phyloP scores from a whole-genome alignment of 306 rosid genomes.

The Acmispon strigosus region DNA sequence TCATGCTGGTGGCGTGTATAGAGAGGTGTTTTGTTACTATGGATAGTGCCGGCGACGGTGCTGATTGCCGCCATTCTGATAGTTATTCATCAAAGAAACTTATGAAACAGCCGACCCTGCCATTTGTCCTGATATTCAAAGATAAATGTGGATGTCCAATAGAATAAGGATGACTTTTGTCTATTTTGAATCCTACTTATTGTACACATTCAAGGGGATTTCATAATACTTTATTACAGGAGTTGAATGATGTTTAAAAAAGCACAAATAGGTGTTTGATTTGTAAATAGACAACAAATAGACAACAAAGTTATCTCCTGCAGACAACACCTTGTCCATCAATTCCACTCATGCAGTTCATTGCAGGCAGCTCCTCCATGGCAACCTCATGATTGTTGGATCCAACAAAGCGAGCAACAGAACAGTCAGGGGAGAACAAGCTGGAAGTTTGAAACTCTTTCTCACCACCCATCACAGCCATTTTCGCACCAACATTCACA shows the following conservation, averaged over 20 bases:
- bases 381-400: not conserved
- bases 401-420: conserved; percentile 30
- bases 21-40: too few species aligned
- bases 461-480: conserved; percentile 56
- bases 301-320: too few species aligned
- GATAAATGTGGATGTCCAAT: not conserved
- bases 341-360: conserved; percentile 36
- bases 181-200: not conserved
- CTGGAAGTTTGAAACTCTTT: conserved; percentile 36
- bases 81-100: not conserved
- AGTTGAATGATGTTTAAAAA: too few species aligned
- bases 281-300: too few species aligned
- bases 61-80: not conserved
- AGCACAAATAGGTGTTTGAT: too few species aligned
- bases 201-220: not conserved
- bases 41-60: not conserved
- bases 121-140: not conserved
- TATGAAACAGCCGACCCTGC: not conserved
- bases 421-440: conserved; percentile 47
- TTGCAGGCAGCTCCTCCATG: conserved; percentile 21
- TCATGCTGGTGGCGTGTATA: too few species aligned
- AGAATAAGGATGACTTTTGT: not conserved
- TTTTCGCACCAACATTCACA: conserved; percentile 36
- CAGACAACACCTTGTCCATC: conserved; percentile 46
- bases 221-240: too few species aligned